A percentile compares a stretch with the other conserved stretches of the same genome.
phyloP scores from a whole-genome alignment of 2,329 filamentous ascomycete genomes.

The Ploettnerulaceae sp. region DNA sequence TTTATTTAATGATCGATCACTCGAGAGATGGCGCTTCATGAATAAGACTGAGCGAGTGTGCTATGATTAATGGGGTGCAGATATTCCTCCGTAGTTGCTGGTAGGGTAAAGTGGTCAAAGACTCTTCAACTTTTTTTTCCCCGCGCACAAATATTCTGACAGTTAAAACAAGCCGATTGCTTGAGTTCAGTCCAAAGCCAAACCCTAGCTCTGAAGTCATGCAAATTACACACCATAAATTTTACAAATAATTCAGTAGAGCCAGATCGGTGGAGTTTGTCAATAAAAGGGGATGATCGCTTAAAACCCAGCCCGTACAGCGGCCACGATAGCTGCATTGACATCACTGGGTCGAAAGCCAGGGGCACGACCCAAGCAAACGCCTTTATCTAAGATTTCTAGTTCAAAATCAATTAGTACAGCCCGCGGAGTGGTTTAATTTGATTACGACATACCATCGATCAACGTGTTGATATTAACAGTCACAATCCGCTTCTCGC shows the following conservation, averaged over 20 bases:
- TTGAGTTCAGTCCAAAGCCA: no score
- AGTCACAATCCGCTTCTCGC: constrained; percentile 24
- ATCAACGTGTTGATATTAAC: constrained; percentile 32
- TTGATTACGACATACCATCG: constrained; percentile 28
- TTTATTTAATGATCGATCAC: no score
- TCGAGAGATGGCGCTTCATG: no score
- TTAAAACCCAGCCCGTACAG: constrained; percentile 17
- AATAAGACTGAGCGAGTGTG: no score
- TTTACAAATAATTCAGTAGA: not conserved
- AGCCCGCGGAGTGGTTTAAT: not conserved
- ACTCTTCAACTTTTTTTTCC: no score
- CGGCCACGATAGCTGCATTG: constrained; percentile 31
- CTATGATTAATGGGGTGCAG: no score
- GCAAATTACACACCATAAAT: not conserved
- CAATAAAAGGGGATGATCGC: not conserved
- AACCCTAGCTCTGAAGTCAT: not conserved
- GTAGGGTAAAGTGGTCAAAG: no score
- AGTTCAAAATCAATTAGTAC: not conserved
- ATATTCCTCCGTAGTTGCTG: no score
- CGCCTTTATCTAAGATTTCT: constrained; percentile 29
- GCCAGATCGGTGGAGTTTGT: not conserved
- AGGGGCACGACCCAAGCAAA: constrained; percentile 32
- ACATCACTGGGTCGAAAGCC: constrained; percentile 33
- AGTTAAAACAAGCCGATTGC: no score
- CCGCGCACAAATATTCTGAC: no score